Evolutionary conservation across 257 asterid species (phyloP), one percentile per base, ranked within the genome.

Genomic region (Jasminum sambac): DNA sequence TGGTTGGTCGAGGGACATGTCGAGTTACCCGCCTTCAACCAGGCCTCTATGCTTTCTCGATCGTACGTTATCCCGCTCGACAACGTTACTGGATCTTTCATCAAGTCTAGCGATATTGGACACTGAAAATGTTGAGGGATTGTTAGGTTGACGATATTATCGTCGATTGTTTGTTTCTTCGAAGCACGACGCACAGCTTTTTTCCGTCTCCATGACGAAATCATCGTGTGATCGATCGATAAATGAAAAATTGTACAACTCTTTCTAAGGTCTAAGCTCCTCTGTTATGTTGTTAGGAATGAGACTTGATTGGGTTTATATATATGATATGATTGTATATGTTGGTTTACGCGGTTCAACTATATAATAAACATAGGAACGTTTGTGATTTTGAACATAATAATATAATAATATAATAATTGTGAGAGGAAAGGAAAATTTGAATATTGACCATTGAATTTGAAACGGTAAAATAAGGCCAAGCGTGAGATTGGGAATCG

Each of bases 11-110:
- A 68, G 0, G 93, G 93, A 64, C 93, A 87, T 0, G 84, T 85
- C 6, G 57, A 23, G 59, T 83, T 79, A 1, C 93, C 89, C 17
- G 74, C 72, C 24, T 81, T 80, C 0, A 83, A 69, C 93, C 93
- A 87, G 46, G 50, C 77, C 12, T 87, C 90, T 57, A 87, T 87
- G 74, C 70, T 79, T 23, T 81, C 77, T 9, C 93, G 83, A 41
- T 87, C 89, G 67, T 85, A 87, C 0, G 90, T 87, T 2, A 82
- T 78, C 43, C 93, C 93, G 0, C 84, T 87, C 1, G 89, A 81
- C 63, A 87, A 72, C 41, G 86, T 87, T 62, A 88, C 91, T 2
- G 95, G 95, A 74, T 88, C 95, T 62, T 79, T 85, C 95, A 83
- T 83, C 0, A 83, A 69, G 11, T 83, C 71, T 44, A 80, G 73